Evolutionary conservation across 257 asterid genomes (phyloP), one percentile per base, ranked within the genome.

Genomic region (Leptodermis oblonga): DNA sequence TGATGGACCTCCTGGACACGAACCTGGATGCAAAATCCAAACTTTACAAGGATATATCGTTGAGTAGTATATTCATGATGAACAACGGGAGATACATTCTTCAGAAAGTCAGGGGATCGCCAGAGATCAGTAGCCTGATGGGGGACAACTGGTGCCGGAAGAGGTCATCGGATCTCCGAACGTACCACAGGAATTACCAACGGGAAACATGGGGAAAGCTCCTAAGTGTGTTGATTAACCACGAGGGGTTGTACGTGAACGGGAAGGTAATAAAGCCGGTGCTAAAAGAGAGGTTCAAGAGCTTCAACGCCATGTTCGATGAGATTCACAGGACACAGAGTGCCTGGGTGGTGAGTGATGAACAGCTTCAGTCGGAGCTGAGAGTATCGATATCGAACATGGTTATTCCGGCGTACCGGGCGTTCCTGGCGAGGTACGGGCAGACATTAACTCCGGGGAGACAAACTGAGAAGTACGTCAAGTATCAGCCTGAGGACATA

Each of bases 381-480:
- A 74, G 98, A 60, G 98, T 92, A 26, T 92, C 97, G 0, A 86
- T 92, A 28, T 88, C 96, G 4, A 90, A 92, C 70, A 92, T 90
- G 98, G 98, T 92, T 9, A 83, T 92, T 51, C 98, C 98, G 14
- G 98, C 98, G 0, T 92, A 92, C 74, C 77, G 98, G 33, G 92
- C 98, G 12, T 92, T 90, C 68, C 34, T 92, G 52, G 88, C 88
- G 0, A 86, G 98, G 86, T 92, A 82, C 65, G 83, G 96, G 49
- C 96, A 86, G 70, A 67, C 75, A 2, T 84, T 92, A 70, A 86
- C 97, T 15, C 82, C 96, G 14, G 95, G 97, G 67, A 80, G 98
- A 72, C 98, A 92, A 60, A 87, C 96, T 4, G 97, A 90, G 86
- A 92, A 92, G 79, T 90, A 92, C 69, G 86, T 92, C 2, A 92